phyloP scores from a whole-genome alignment of 1,139 yeast species.

The Saccharomyces hybrid region DNA sequence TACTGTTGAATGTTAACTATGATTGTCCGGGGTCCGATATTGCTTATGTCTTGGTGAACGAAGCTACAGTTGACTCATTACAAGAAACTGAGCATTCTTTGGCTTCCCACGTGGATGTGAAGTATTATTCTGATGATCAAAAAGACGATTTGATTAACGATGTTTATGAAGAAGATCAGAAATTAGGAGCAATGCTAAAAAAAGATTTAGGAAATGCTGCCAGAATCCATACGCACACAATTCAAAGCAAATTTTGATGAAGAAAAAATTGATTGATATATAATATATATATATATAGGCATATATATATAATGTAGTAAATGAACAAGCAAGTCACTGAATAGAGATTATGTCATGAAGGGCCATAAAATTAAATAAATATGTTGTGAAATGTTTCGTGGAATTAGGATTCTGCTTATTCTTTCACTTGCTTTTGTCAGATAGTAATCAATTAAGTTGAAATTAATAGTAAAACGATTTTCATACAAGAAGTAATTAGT shows the following conservation, averaged over 20 bases:
- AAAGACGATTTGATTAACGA: conserved; percentile 33
- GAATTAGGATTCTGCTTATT: neutral
- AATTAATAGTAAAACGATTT: neutral
- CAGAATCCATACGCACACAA: conserved; percentile 11
- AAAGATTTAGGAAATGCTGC: conserved; percentile 21
- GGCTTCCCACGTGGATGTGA: conserved; percentile 34
- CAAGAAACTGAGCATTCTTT: conserved; percentile 29
- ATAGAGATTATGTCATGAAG: neutral
- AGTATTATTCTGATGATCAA: conserved; percentile 39
- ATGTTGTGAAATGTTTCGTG: neutral
- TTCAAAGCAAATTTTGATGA: conserved; percentile 4
- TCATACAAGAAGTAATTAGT: neutral
- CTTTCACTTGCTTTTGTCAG: neutral
- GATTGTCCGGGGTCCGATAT: conserved; percentile 48
- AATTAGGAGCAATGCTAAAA: conserved; percentile 29
- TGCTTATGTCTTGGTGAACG: conserved; percentile 39
- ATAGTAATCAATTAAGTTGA: neutral
- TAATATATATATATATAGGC: conserved; percentile 2
- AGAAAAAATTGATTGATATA: neutral
- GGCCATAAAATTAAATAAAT: neutral
- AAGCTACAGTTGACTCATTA: conserved; percentile 35
- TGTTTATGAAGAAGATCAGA: conserved; percentile 35
- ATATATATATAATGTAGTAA: conserved; percentile 3
- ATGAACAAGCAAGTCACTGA: neutral
- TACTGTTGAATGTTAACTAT: conserved; percentile 44